Percentiles rank a stretch among this genome's conserved stretches.
These are phyloP conservation scores for Hamamelis virginiana DNA, from an alignment of 164 flowering plant genomes.

Conservation along the genomic window DNA sequence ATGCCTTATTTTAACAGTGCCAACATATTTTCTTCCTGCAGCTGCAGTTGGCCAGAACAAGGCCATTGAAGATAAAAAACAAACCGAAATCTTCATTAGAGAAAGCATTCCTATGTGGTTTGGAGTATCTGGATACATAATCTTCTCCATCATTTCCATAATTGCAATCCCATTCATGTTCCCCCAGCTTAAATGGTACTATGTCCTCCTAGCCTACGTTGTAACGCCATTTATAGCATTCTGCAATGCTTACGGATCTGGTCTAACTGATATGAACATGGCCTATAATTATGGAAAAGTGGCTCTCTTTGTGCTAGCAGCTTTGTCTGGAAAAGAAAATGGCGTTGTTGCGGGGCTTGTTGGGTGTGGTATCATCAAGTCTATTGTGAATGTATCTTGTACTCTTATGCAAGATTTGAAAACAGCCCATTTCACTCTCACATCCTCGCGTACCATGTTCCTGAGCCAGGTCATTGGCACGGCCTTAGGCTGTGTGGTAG, in stretches of 20 bases:
- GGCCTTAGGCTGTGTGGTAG: slow-evolving; percentile 42
- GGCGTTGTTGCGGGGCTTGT: slow-evolving; percentile 58
- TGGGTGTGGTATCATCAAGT: slow-evolving; percentile 58
- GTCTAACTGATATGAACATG: slow-evolving; percentile 64
- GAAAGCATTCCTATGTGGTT: slow-evolving; percentile 59
- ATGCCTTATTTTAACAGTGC: not conserved
- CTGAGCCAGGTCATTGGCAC: slow-evolving; percentile 57
- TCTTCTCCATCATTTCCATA: slow-evolving; percentile 32
- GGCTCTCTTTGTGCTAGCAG: slow-evolving; percentile 52
- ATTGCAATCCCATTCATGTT: slow-evolving; percentile 49
- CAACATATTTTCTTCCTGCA: slow-evolving; percentile 5
- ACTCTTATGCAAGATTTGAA: slow-evolving; percentile 64
- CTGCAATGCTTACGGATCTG: slow-evolving; percentile 73
- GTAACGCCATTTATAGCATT: slow-evolving; percentile 61
- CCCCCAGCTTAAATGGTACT: slow-evolving; percentile 65
- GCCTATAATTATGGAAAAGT: slow-evolving; percentile 65
- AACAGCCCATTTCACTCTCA: slow-evolving; percentile 48
- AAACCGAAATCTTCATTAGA: slow-evolving; percentile 40
- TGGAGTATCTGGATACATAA: slow-evolving; percentile 37
- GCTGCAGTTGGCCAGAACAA: slow-evolving; percentile 16
- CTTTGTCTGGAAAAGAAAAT: slow-evolving; percentile 40
- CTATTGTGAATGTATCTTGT: slow-evolving; percentile 55
- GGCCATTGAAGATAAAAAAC: slow-evolving; percentile 23
- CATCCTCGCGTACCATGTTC: slow-evolving; percentile 64
- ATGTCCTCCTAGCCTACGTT: slow-evolving; percentile 46